These are phyloP conservation scores for Eimeria acervulina DNA, from an alignment of 169 alveolate species.

Conservation along the genomic window DNA sequence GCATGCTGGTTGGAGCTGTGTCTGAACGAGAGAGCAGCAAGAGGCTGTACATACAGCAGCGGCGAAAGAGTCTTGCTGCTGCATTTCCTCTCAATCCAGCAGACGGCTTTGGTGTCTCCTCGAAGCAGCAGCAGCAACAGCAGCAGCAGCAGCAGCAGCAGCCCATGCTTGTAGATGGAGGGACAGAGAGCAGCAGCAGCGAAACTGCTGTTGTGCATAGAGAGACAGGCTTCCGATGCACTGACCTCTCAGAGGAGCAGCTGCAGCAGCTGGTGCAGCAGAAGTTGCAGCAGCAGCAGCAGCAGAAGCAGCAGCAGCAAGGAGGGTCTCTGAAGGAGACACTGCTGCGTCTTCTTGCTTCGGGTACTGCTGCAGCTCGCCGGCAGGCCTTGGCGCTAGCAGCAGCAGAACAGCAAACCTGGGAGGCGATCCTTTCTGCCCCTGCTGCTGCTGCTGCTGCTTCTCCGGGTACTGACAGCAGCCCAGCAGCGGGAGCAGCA, in stretches of 20 bases:
- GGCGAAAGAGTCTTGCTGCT: conserved; percentile 87
- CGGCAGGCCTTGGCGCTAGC: conserved; percentile 29
- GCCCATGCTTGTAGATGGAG: neutral
- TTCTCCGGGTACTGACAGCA: neutral
- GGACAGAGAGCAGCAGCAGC: neutral
- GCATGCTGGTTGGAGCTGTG: conserved; percentile 75
- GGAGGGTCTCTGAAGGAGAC: neutral
- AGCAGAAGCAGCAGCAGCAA: conserved; percentile 33
- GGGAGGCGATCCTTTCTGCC: conserved; percentile 29
- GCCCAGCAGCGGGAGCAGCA: conserved; percentile 11
- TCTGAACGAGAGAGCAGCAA: conserved; percentile 85
- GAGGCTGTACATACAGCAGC: conserved; percentile 87
- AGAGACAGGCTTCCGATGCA: conserved; percentile 39
- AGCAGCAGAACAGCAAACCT: conserved; percentile 16
- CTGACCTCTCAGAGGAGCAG: conserved; percentile 26
- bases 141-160: neutral
- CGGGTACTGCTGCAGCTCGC: conserved; percentile 33
- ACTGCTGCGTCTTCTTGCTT: conserved; percentile 37
- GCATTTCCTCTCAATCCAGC: conserved; percentile 85
- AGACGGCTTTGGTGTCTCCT: neutral
- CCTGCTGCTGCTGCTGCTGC: conserved; percentile 32
- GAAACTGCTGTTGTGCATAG: neutral
- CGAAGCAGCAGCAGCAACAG: conserved; percentile 23
- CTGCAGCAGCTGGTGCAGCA: conserved; percentile 70
- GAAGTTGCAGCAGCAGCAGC: conserved; percentile 31